Percentiles rank a stretch among this genome's conserved stretches.
These are phyloP conservation scores for Gardenia jasminoides DNA, from an alignment of 257 asterid genomes.

Conservation along the genomic window DNA sequence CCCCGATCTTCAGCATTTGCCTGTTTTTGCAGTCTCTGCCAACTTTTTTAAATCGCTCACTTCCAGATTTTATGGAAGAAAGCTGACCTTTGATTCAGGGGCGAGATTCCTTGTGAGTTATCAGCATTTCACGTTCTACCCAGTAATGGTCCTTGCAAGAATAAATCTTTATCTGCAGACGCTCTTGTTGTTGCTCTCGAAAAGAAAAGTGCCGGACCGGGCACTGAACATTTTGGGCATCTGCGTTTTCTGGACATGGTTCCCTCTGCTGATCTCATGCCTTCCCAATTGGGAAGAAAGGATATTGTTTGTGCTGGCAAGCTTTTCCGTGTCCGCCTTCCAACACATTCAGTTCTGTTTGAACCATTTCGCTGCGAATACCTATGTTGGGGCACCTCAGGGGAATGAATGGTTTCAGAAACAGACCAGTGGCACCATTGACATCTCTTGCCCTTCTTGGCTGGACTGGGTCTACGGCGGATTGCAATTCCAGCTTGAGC, in stretches of 20 bases:
- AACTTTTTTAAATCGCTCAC: constrained; percentile 46
- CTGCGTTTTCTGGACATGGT: constrained; percentile 85
- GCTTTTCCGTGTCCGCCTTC: constrained; percentile 57
- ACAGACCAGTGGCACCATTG: constrained; percentile 77
- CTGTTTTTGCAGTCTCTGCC: constrained; percentile 69
- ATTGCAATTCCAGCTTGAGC: constrained; percentile 82
- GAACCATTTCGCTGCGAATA: constrained; percentile 83
- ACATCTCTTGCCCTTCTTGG: constrained; percentile 56
- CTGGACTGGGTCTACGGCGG: constrained; percentile 96
- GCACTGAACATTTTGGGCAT: constrained; percentile 63
- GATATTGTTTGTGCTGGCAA: constrained; percentile 46
- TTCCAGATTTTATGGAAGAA: constrained; percentile 59
- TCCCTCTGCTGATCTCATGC: constrained; percentile 60
- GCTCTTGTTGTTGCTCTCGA: constrained; percentile 52
- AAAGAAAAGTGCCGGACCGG: constrained; percentile 62
- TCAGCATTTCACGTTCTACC: constrained; percentile 74
- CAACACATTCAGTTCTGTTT: constrained; percentile 81
- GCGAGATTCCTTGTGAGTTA: constrained; percentile 64
- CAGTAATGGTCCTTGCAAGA: constrained; percentile 64
- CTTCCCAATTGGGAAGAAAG: constrained; percentile 73
- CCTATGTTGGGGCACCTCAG: constrained; percentile 64
- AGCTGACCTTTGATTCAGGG: constrained; percentile 56
- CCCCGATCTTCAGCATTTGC: constrained; percentile 91
- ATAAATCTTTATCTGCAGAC: constrained; percentile 79
- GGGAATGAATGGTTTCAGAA: constrained; percentile 92